These are phyloP conservation scores for Sphagnum magellanicum DNA, from an alignment of 228 moss, liverwort and hornwort genomes.

Conservation along the genomic window DNA sequence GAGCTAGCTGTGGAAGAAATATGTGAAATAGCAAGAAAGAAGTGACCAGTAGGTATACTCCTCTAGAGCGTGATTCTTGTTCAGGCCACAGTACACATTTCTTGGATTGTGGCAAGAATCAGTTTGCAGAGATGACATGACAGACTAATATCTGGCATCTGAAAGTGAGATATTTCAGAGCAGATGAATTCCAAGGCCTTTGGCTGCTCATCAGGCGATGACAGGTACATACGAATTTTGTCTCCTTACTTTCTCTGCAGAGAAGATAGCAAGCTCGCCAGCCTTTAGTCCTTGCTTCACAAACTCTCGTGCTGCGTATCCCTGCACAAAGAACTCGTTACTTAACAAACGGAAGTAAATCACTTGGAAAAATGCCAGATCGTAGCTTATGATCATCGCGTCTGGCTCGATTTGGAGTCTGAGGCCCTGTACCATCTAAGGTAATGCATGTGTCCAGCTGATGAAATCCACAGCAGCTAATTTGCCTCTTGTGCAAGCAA, in stretches of 20 bases:
- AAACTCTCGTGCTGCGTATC: constrained; percentile 88
- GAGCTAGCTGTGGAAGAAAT: no score
- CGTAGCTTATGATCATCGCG: not conserved
- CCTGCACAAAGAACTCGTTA: constrained; percentile 24
- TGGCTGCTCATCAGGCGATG: no score
- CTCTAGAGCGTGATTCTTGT: no score
- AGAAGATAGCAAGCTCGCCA: constrained; percentile 85
- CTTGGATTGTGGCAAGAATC: no score
- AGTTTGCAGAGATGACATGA: no score
- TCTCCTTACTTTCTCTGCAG: constrained; percentile 49
- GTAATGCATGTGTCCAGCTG: not conserved
- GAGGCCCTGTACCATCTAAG: not conserved
- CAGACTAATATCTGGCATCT: no score
- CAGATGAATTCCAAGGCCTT: no score
- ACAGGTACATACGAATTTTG: no score
- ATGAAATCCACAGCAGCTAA: not conserved
- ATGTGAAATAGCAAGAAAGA: not conserved
- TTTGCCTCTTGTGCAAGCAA: not conserved
- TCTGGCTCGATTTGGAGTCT: not conserved
- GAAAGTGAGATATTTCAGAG: no score
- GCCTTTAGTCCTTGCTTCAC: constrained; percentile 77
- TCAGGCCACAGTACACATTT: no score
- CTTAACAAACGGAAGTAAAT: not conserved
- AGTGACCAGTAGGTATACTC: no score
- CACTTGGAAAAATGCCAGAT: no score